Conservation (phyloP, 78 protist genomes). For the Monosiga brevicollis region DNA sequence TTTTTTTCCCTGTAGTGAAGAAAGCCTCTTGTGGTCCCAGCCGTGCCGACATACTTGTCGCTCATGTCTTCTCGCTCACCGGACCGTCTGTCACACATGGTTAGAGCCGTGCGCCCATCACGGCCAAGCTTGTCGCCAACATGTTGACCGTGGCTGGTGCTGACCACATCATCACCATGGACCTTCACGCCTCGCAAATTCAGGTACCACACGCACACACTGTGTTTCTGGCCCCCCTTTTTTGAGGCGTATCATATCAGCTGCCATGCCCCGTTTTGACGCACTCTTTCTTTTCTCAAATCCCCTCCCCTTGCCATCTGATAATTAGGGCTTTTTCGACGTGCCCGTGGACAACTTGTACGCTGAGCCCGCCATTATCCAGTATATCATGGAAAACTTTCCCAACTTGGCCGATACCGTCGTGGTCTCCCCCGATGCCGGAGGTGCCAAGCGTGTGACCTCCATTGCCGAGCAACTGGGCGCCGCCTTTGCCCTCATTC, state of each 20-base stretch:
- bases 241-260: conserved; percentile 5
- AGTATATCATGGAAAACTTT: conserved; percentile 50
- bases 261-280: conserved; percentile 32
- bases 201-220: conserved; percentile 25
- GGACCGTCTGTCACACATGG: too few species aligned
- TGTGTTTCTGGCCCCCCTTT: neutral
- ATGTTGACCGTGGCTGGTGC: conserved; percentile 71
- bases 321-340: conserved; percentile 47
- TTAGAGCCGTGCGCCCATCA: conserved; percentile 76
- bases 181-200: conserved; percentile 60
- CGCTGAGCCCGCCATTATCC: conserved; percentile 63
- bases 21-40: too few species aligned
- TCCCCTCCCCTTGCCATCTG: neutral
- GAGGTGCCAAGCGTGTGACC: conserved; percentile 62
- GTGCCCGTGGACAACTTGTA: conserved; percentile 75
- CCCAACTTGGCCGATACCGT: conserved; percentile 24
- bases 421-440: conserved; percentile 77
- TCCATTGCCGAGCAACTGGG: conserved; percentile 61
- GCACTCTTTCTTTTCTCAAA: neutral
- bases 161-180: conserved; percentile 74
- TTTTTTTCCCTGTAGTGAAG: too few species aligned
- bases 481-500: conserved; percentile 65
- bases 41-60: too few species aligned
- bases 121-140: conserved; percentile 74
- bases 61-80: too few species aligned